phyloP scores from a whole-genome alignment of 805 yeast genomes.

The Schizosaccharomyces japonicus region DNA sequence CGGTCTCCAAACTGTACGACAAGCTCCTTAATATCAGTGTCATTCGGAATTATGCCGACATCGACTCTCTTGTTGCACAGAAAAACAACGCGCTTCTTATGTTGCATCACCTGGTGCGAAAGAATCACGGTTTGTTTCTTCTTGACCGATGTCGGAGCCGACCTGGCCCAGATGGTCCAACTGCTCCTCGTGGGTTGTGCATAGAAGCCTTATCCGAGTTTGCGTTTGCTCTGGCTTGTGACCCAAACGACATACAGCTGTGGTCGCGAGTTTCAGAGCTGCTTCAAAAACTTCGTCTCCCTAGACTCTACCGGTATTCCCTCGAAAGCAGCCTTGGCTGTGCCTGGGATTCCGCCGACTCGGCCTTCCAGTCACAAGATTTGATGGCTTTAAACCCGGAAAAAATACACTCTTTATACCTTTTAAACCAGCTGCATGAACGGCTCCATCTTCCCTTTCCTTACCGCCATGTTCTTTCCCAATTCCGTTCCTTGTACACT shows the following conservation, averaged over 20 bases:
- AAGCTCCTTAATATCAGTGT: slow-evolving; percentile 48
- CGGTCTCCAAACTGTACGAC: slow-evolving; percentile 33
- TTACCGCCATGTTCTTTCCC: background rate
- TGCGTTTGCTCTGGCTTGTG: slow-evolving; percentile 26
- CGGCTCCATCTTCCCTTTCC: background rate
- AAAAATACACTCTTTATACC: background rate
- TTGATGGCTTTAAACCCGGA: background rate
- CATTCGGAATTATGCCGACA: slow-evolving; percentile 20
- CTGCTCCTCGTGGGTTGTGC: background rate
- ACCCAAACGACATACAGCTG: slow-evolving; percentile 11
- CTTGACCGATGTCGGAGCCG: slow-evolving; percentile 19
- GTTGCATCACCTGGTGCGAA: slow-evolving; percentile 49
- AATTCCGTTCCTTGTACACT: background rate
- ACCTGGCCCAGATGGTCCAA: background rate
- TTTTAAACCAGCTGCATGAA: background rate
- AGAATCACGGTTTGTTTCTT: slow-evolving; percentile 60
- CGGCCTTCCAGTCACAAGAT: background rate
- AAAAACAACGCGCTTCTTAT: background rate
- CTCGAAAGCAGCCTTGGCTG: background rate
- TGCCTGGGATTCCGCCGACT: background rate
- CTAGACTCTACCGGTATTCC: slow-evolving; percentile 6
- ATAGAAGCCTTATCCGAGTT: slow-evolving; percentile 32
- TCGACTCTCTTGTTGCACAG: background rate
- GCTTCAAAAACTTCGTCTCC: slow-evolving; percentile 5
- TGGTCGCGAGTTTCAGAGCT: slow-evolving; percentile 19